A percentile compares a stretch with the other conserved stretches of the same genome.
Evolutionary conservation across 192 early-diverging fungal genomes (phyloP).

Genomic region (Backusella circina): DNA sequence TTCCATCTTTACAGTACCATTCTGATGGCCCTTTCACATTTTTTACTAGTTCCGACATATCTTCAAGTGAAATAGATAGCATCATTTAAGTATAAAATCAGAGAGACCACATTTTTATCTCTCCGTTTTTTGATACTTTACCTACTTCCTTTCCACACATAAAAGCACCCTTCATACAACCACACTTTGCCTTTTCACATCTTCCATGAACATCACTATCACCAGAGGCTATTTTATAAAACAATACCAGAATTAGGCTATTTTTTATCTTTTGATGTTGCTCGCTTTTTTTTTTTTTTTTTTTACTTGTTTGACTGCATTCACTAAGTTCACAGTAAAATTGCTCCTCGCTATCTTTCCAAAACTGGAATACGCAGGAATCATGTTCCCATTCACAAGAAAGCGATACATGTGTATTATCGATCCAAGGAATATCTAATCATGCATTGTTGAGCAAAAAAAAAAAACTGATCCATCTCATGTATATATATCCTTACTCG

Average conservation of each 20-base stretch:
- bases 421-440: conserved; percentile 40
- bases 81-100: too few species aligned
- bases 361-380: conserved; percentile 54
- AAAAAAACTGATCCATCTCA: not conserved
- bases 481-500: too few species aligned
- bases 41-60: conserved; percentile 34
- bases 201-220: conserved; percentile 26
- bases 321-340: conserved; percentile 82
- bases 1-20: conserved; percentile 32
- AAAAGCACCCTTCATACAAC: conserved; percentile 71
- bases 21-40: conserved; percentile 35
- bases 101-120: not conserved
- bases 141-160: conserved; percentile 74
- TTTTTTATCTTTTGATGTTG: not conserved
- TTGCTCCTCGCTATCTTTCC: conserved; percentile 77
- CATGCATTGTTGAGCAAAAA: not conserved
- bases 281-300: too few species aligned
- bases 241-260: not conserved
- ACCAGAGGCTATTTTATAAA: conserved; percentile 3
- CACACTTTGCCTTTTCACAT: conserved; percentile 72
- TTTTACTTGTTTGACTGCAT: conserved; percentile 49
- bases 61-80: not conserved
- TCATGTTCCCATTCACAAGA: conserved; percentile 37
- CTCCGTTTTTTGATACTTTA: conserved; percentile 7
- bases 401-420: conserved; percentile 61